Evolutionary conservation across 192 early-diverging fungal genomes (phyloP), one percentile per base, ranked within the genome.

Genomic region (Thoreauomyces humboldtii): DNA sequence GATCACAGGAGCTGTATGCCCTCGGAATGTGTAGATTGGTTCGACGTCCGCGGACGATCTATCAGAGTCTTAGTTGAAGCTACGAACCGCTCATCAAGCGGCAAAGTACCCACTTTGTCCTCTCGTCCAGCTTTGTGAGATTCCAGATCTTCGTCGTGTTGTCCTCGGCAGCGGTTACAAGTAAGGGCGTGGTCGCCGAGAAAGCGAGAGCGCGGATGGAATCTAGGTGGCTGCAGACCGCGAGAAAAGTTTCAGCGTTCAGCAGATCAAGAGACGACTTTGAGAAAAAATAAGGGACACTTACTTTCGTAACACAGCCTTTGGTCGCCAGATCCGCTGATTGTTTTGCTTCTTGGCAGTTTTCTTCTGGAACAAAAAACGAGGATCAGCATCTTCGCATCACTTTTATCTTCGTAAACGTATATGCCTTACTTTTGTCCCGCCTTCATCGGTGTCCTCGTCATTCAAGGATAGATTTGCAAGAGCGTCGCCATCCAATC

Each of bases 111-210:
- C 24, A 60, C 58, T 51, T 52, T 24, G 19, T 63, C 27, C 60
- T 15, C 19, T 33, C 32, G 44, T 64, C 66, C 24, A 61, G 11
- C 24, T 53, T 47, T 4, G 35, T n/a, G 41, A 91, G 61, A 50
- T 90, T 84, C 88, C 89, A 91, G 41, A 92, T 67, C 59, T 88
- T 90, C 35, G 87, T 82, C 0, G 91, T 92, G 11, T 81, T 79
- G 71, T 94, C 92, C 62, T 94, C 92, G 6, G 88, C 89, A 19
- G 85, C 89, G 7, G 90, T 84, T 27, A 88, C 62, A 24, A 92
- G 61, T 0, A 81, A 50, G 29, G 72, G 72, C 17, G 87, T 77
- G 5, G 53, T 73, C 11, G 83, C 78, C 51, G 89, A 77, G 32
- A 87, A 91, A 17, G 69, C 67, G 19, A 90, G 56, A 7, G 82